These are phyloP conservation scores for Fusarium pininemorale DNA, from an alignment of 2,329 filamentous ascomycete species.

Conservation along the genomic window DNA sequence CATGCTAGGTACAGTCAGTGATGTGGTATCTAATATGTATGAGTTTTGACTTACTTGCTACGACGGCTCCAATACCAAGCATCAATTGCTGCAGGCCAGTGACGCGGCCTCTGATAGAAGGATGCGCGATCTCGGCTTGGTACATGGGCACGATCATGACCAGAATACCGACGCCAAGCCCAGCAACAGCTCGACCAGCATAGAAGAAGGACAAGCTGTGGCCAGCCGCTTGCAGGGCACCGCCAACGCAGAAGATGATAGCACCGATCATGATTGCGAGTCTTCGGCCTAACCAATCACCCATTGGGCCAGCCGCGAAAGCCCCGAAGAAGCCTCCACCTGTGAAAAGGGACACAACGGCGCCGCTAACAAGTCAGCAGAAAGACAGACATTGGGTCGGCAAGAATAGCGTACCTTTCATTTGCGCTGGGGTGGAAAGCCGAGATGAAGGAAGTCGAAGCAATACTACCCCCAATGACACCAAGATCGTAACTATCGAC, in stretches of 20 bases:
- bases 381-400: too few relatives aligned
- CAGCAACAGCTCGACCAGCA: background rate
- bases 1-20: background rate
- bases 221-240: background rate
- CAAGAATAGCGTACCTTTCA: background rate
- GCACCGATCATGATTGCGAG: background rate
- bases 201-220: background rate
- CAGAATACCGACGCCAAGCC: background rate
- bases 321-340: background rate
- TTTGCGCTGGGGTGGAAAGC: background rate
- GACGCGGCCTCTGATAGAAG: background rate
- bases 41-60: background rate
- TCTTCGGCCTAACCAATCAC: background rate
- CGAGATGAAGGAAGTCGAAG: background rate
- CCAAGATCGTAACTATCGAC: background rate
- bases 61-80: background rate
- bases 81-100: background rate
- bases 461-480: background rate
- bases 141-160: background rate
- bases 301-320: background rate
- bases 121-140: background rate
- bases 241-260: background rate
- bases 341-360: background rate
- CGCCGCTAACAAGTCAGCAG: too few relatives aligned
- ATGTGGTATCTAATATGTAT: accelerated